Evolutionary conservation across 495 filamentous ascomycete species (phyloP).

Genomic region (Hypoxylon subgilvum): DNA sequence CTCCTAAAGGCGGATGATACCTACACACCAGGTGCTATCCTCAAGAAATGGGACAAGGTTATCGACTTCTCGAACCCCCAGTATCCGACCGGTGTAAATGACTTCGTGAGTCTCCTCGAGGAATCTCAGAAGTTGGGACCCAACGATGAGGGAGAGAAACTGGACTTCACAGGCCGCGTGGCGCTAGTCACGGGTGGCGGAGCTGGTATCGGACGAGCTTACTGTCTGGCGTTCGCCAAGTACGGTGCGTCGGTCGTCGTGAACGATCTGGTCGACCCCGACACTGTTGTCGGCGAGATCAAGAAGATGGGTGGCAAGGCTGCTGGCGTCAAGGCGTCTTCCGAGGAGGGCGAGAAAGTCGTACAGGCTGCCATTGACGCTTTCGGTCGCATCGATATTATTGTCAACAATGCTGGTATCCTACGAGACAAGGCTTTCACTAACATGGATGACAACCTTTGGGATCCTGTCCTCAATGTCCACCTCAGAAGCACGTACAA

Average conservation of each 20-base stretch:
- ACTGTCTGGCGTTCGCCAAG: conserved; percentile 90
- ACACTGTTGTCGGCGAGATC: conserved; percentile 90
- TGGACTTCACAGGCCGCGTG: conserved; percentile 90
- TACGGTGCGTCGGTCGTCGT: conserved; percentile 89
- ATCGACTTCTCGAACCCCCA: conserved; percentile 84
- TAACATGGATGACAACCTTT: conserved; percentile 95
- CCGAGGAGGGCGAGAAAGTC: conserved; percentile 90
- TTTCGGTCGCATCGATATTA: conserved; percentile 90
- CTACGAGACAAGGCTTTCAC: conserved; percentile 96
- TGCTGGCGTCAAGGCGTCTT: conserved; percentile 89
- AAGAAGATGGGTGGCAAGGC: conserved; percentile 88
- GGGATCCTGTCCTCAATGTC: conserved; percentile 90
- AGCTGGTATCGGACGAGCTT: conserved; percentile 89
- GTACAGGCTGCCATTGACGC: conserved; percentile 92
- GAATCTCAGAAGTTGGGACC: conserved; percentile 78
- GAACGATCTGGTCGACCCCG: conserved; percentile 94
- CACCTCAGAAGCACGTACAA: conserved; percentile 97
- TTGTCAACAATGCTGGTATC: conserved; percentile 98
- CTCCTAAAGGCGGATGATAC: conserved; percentile 87
- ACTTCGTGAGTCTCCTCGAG: conserved; percentile 89
- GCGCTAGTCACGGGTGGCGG: conserved; percentile 93
- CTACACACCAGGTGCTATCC: conserved; percentile 85
- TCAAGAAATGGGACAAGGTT: conserved; percentile 87
- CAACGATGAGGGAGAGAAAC: conserved; percentile 74
- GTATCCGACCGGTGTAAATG: conserved; percentile 83